Percentiles rank a stretch among this genome's conserved stretches.
These are phyloP conservation scores for Termitomyces sp. DNA, from an alignment of 768 basidiomycete genomes.

Conservation along the genomic window DNA sequence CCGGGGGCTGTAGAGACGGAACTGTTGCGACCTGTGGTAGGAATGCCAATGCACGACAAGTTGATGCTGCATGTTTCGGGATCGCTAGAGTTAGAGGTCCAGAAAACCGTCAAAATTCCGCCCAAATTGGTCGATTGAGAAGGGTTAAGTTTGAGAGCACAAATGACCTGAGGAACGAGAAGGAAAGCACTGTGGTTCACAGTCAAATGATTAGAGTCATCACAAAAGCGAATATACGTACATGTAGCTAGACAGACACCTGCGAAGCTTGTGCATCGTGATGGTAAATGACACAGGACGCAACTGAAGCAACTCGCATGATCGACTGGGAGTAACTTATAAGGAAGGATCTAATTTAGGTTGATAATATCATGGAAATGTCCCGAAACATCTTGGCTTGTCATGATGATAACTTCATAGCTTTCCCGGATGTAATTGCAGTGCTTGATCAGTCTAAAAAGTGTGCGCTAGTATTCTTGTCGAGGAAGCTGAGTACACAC, in stretches of 20 bases:
- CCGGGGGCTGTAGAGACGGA: background rate
- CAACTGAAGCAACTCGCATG: background rate
- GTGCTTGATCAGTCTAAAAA: background rate
- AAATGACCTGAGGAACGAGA: background rate
- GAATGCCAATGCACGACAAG: background rate
- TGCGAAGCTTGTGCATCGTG: background rate
- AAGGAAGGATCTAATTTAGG: background rate
- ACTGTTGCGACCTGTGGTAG: too few species aligned
- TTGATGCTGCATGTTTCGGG: background rate
- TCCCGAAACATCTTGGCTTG: background rate
- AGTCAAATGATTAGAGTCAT: background rate
- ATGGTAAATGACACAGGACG: background rate
- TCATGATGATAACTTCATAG: background rate
- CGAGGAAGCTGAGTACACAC: background rate
- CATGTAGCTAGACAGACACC: background rate
- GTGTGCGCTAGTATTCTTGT: too few species aligned
- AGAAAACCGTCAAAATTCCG: background rate
- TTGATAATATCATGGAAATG: background rate
- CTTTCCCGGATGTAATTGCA: background rate
- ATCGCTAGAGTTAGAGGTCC: background rate
- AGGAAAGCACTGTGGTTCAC: background rate
- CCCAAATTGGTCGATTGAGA: fast-evolving
- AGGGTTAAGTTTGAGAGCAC: background rate
- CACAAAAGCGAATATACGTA: background rate
- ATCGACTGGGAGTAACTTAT: background rate